A percentile compares a stretch with the other conserved stretches of the same genome.
Conservation (phyloP, 352 stramenopile species). For the Aphanomyces euteiches region DNA sequence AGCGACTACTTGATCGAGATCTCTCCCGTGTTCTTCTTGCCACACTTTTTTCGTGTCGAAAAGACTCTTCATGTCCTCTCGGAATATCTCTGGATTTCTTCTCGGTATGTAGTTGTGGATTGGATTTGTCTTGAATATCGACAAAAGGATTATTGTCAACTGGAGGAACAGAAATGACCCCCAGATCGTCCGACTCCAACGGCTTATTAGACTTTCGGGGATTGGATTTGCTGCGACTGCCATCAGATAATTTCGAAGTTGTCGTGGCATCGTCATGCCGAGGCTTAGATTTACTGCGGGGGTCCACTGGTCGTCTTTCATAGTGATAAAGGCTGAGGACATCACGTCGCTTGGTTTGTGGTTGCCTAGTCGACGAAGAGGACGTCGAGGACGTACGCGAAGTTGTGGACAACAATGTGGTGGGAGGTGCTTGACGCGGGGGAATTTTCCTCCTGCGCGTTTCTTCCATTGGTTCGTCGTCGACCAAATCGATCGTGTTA, state of each 20-base stretch:
- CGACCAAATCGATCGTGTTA: too few relatives aligned
- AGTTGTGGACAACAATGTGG: too few relatives aligned
- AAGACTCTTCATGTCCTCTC: too few relatives aligned
- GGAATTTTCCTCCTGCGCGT: not conserved
- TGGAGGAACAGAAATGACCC: not conserved
- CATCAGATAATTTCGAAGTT: not conserved
- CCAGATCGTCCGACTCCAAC: not conserved
- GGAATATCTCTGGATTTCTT: too few relatives aligned
- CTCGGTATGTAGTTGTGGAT: too few relatives aligned
- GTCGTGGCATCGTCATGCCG: not conserved
- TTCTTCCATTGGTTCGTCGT: too few relatives aligned
- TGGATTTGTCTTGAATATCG: too few relatives aligned
- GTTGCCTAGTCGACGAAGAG: not conserved
- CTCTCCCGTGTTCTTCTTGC: too few relatives aligned
- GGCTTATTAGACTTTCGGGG: not conserved
- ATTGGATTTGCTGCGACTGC: not conserved
- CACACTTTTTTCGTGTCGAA: too few relatives aligned
- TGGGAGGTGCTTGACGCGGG: not conserved
- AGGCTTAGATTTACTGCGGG: not conserved
- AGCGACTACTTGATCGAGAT: too few relatives aligned
- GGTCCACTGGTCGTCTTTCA: not conserved
- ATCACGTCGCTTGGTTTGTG: not conserved
- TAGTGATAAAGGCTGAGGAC: slow-evolving; percentile 10
- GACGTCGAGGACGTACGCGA: not conserved
- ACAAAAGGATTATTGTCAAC: too few relatives aligned